Conservation (phyloP, 75 land plant species). For the Gnetum montanum region DNA sequence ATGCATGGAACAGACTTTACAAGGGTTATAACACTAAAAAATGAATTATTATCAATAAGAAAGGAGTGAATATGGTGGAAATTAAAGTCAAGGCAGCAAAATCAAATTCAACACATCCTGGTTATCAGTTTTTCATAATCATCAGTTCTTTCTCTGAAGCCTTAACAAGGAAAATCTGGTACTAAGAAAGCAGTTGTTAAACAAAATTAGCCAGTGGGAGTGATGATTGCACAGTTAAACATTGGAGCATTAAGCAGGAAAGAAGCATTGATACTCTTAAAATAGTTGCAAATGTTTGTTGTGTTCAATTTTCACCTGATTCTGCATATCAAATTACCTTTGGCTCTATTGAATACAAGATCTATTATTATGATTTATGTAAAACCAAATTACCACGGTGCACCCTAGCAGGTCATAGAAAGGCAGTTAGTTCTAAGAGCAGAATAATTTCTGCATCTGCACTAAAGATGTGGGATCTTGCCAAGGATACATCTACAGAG, state of each 20-base stretch:
- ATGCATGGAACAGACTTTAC: too few relatives aligned
- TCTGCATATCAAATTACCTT: background rate
- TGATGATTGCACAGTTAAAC: slow-evolving; percentile 79
- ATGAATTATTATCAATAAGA: too few relatives aligned
- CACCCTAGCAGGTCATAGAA: slow-evolving; percentile 64
- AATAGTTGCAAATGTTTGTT: background rate
- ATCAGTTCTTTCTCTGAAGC: too few relatives aligned
- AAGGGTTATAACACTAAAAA: too few relatives aligned
- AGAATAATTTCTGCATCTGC: slow-evolving; percentile 87
- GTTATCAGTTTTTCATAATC: too few relatives aligned
- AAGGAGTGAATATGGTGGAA: too few relatives aligned
- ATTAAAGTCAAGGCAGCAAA: too few relatives aligned
- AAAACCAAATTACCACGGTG: slow-evolving; percentile 67
- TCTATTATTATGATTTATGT: slow-evolving; percentile 81
- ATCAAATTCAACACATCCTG: too few relatives aligned
- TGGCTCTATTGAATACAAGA: slow-evolving; percentile 31
- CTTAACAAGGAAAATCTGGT: too few relatives aligned
- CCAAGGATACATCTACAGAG: slow-evolving; percentile 30
- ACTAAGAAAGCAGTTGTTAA: too few relatives aligned
- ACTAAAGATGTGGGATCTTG: slow-evolving; percentile 89
- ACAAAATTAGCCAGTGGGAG: slow-evolving; percentile 91
- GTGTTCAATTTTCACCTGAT: background rate
- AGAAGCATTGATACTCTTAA: slow-evolving; percentile 7
- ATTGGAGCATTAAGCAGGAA: slow-evolving; percentile 95
- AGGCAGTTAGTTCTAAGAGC: slow-evolving; percentile 81